Percentiles rank a stretch among this genome's conserved stretches.
These are phyloP conservation scores for Chytriomyces sp. DNA, from an alignment of 192 early-diverging fungal species.

Conservation along the genomic window DNA sequence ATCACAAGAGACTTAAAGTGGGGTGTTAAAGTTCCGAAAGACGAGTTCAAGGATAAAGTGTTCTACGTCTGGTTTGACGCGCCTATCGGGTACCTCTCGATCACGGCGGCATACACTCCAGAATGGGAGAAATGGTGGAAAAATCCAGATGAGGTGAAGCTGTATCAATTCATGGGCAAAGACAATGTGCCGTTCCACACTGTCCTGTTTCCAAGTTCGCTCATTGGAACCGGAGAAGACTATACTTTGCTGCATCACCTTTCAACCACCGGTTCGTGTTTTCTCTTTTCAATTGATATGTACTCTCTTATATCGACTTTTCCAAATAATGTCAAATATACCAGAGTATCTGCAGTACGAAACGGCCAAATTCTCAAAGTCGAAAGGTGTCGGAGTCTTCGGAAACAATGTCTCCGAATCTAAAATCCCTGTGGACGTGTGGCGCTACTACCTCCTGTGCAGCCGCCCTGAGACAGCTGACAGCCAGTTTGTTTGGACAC, in stretches of 20 bases:
- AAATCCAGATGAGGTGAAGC: slow-evolving; percentile 92
- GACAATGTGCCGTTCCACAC: slow-evolving; percentile 99
- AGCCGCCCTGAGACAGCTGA: slow-evolving; percentile 93
- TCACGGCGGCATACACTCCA: slow-evolving; percentile 92
- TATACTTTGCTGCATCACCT: slow-evolving; percentile 95
- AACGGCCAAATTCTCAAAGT: slow-evolving; percentile 95
- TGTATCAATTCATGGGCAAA: slow-evolving; percentile 99
- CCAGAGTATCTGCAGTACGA: slow-evolving; percentile 97
- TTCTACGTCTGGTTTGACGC: slow-evolving; percentile 99
- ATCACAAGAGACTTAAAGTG: slow-evolving; percentile 99
- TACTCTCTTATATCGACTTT: neutral
- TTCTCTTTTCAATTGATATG: neutral
- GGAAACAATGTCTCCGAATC: slow-evolving; percentile 93
- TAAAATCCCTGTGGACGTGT: slow-evolving; percentile 88
- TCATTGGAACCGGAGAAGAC: slow-evolving; percentile 84
- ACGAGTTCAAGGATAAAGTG: slow-evolving; percentile 86
- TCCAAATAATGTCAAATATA: neutral
- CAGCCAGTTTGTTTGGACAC: slow-evolving; percentile 90
- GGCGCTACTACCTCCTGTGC: slow-evolving; percentile 94
- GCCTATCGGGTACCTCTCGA: slow-evolving; percentile 96
- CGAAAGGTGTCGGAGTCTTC: slow-evolving; percentile 94
- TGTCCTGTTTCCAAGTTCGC: slow-evolving; percentile 90
- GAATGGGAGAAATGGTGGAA: slow-evolving; percentile 99
- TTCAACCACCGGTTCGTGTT: slow-evolving; percentile 76
- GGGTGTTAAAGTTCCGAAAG: slow-evolving; percentile 91